Percentiles rank a stretch among this genome's conserved stretches.
Conservation (phyloP, 1,139 yeast genomes). For the Nakaseomyces kungkrabaensis region DNA sequence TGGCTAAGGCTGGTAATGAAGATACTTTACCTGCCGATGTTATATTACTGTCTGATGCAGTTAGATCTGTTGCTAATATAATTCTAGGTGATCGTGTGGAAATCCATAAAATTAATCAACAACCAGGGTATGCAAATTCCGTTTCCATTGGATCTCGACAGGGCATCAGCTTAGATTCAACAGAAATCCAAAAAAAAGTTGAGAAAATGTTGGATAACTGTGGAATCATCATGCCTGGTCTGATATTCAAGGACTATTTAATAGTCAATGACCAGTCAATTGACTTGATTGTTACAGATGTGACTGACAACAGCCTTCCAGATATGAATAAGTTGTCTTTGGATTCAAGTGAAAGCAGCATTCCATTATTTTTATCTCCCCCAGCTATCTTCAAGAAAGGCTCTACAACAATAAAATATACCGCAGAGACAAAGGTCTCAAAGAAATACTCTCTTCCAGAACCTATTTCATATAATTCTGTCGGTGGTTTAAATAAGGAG, state of each 20-base stretch:
- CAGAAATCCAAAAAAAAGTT: constrained; percentile 22
- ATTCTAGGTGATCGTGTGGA: constrained; percentile 65
- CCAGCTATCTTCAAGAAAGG: constrained; percentile 38
- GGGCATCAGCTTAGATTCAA: constrained; percentile 17
- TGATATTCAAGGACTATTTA: constrained; percentile 26
- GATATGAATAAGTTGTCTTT: constrained; percentile 29
- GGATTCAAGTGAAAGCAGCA: constrained; percentile 8
- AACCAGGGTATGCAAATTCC: constrained; percentile 42
- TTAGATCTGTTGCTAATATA: constrained; percentile 47
- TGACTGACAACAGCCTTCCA: constrained; percentile 29
- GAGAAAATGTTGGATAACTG: constrained; percentile 39
- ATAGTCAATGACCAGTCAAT: constrained; percentile 18
- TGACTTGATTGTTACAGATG: constrained; percentile 23
- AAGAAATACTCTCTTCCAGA: constrained; percentile 34
- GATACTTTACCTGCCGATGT: constrained; percentile 39
- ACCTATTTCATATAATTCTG: constrained; percentile 37
- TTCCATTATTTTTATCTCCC: constrained; percentile 34
- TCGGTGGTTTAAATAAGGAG: constrained; percentile 74
- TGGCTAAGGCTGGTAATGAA: constrained; percentile 33
- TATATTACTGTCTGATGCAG: constrained; percentile 39
- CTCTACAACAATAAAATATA: constrained; percentile 28
- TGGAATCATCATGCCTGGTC: constrained; percentile 51
- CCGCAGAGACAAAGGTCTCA: constrained; percentile 18
- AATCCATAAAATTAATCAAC: constrained; percentile 36
- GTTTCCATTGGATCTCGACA: constrained; percentile 28